These are phyloP conservation scores for Clitopilus hobsonii DNA, from an alignment of 768 basidiomycete genomes.

Conservation along the genomic window DNA sequence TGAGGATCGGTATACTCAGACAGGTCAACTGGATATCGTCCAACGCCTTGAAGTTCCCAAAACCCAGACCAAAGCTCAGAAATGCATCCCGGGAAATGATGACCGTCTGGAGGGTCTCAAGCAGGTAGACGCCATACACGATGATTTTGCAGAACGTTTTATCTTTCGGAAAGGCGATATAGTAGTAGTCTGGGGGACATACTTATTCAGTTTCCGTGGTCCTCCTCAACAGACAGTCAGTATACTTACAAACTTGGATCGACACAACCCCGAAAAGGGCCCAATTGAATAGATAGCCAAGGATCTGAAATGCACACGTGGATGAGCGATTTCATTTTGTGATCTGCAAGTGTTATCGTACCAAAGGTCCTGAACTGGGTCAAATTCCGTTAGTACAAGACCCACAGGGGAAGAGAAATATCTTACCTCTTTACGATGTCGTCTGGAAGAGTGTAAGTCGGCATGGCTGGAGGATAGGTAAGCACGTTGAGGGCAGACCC, in stretches of 20 bases:
- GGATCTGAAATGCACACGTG: conserved; percentile 16
- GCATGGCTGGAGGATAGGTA: not conserved
- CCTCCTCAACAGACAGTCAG: not conserved
- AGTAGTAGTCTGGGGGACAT: conserved; percentile 23
- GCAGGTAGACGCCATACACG: conserved; percentile 20
- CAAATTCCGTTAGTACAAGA: not conserved
- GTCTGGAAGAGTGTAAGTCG: not conserved
- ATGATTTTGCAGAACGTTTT: conserved; percentile 16
- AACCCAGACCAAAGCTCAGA: conserved; percentile 20
- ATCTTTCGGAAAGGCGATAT: conserved; percentile 26
- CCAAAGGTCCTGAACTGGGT: conserved; percentile 16
- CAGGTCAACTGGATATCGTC: conserved; percentile 18
- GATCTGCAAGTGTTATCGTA: not conserved
- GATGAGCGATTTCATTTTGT: too few relatives aligned
- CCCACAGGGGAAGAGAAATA: not conserved
- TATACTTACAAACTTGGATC: conserved; percentile 23
- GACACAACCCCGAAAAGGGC: conserved; percentile 23
- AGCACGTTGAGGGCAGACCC: not conserved
- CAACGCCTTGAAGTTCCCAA: conserved; percentile 20
- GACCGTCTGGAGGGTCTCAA: conserved; percentile 23
- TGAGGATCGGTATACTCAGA: conserved; percentile 23
- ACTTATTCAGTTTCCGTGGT: not conserved
- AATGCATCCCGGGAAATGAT: conserved; percentile 22
- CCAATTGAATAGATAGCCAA: conserved; percentile 25
- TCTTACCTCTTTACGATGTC: not conserved